Evolutionary conservation across 495 filamentous ascomycete species (phyloP).

Genomic region (Neurospora tetrasperma): DNA sequence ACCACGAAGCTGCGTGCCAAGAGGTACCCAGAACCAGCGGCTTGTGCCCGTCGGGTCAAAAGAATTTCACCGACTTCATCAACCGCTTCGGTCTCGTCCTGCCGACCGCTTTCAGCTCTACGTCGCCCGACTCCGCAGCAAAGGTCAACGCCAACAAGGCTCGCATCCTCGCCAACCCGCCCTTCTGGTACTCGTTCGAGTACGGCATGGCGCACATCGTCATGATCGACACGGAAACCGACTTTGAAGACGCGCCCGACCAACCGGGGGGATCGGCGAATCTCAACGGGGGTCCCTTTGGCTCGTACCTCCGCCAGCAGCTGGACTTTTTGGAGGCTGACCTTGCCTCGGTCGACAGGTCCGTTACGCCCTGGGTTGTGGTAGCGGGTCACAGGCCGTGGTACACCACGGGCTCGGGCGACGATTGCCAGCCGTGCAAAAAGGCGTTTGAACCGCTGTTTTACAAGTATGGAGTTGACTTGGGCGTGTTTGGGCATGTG

Average conservation of each 20-base stretch:
- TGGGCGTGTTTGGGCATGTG: constrained; percentile 51
- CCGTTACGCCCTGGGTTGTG: constrained; percentile 46
- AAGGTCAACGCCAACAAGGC: constrained; percentile 39
- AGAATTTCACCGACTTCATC: constrained; percentile 51
- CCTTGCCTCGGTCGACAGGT: constrained; percentile 36
- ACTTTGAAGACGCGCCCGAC: constrained; percentile 37
- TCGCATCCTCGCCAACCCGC: constrained; percentile 39
- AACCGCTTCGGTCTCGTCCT: constrained; percentile 45
- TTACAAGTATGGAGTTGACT: constrained; percentile 50
- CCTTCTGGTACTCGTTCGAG: constrained; percentile 58
- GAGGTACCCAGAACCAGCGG: constrained; percentile 31
- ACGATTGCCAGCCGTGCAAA: constrained; percentile 43
- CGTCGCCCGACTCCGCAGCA: constrained; percentile 32
- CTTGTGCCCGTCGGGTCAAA: constrained; percentile 46
- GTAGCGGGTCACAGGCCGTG: constrained; percentile 52
- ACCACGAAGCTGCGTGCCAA: constrained; percentile 35
- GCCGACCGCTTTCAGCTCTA: constrained; percentile 38
- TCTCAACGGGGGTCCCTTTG: constrained; percentile 44
- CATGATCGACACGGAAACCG: constrained; percentile 50
- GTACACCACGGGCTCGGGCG: constrained; percentile 38
- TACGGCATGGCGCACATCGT: constrained; percentile 49
- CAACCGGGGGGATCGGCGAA: constrained; percentile 32
- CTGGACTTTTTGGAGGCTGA: constrained; percentile 37
- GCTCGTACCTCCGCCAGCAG: constrained; percentile 27
- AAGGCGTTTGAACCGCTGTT: constrained; percentile 47